Conservation (phyloP, 2,329 filamentous ascomycete species). For the Arthrobotrys iridis region DNA sequence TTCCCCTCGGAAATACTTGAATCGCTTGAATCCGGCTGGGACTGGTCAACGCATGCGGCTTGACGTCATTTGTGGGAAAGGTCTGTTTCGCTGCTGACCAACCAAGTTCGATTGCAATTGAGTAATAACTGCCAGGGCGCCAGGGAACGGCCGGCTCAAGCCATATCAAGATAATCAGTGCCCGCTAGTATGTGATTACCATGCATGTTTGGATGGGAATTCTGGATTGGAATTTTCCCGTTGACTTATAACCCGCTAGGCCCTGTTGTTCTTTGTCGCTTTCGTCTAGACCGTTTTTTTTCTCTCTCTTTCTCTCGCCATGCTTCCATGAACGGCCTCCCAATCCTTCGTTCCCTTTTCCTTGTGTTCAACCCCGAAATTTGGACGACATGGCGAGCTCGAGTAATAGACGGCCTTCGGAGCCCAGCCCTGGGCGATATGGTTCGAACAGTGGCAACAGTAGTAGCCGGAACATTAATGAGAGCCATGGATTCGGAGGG, state of each 20-base stretch:
- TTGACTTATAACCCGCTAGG: background rate
- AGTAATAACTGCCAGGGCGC: background rate
- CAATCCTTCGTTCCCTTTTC: background rate
- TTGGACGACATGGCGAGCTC: constrained; percentile 24
- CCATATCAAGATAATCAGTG: background rate
- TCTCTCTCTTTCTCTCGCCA: background rate
- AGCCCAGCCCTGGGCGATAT: constrained; percentile 14
- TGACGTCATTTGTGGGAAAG: constrained; percentile 20
- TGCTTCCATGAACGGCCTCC: constrained; percentile 1
- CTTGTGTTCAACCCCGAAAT: background rate
- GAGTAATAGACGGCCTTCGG: constrained; percentile 23
- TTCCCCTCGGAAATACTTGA: background rate
- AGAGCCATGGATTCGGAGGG: background rate
- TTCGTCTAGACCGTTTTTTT: background rate
- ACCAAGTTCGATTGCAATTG: constrained; percentile 1
- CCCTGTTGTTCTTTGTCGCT: background rate
- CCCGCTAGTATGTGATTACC: background rate
- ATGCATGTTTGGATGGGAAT: background rate
- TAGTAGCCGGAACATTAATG: background rate
- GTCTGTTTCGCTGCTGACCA: constrained; percentile 16
- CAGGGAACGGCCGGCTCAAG: background rate
- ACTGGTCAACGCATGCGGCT: background rate
- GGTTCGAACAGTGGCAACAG: background rate
- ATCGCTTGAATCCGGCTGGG: constrained; percentile 6
- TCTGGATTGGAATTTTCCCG: constrained; percentile 10